Evolutionary conservation across 1,284 basidiomycete species (phyloP), one percentile per base, ranked within the genome.

Genomic region (Tilletia walkeri): DNA sequence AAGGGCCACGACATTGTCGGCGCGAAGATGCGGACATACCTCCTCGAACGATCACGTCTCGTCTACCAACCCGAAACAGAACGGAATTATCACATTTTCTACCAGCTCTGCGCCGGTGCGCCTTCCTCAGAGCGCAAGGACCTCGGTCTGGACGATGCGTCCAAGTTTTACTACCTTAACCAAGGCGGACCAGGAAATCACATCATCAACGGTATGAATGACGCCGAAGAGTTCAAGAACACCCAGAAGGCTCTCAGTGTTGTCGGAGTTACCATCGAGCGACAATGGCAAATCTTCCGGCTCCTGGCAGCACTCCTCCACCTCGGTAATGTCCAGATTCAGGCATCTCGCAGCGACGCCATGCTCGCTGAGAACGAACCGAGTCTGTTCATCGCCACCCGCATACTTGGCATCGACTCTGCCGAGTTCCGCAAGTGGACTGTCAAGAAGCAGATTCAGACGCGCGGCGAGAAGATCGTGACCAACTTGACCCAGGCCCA

Each of bases 391-490:
- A 86, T 94, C 66, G 91, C 95, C 16, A 94, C 94, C 2, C 89
- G 90, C 10, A 92, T 99, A 84, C 87, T 99, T 50, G 96, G 96
- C 18, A 89, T 99, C 67, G 91, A 92, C 70, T 86, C 92, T 18
- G 87, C 89, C n/a, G 95, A 99, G 67, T 99, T 99, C 88, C 97
- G 94, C 86, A 97, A 94, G 84, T 99, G 96, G 96, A 95, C 92
- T 1, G 86, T 97, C 85, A 99, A 99, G 88, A 97, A 95, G 85
- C 95, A 99, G 86, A 92, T 99, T 70, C 89, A 90, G 41, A 96
- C 95, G 3, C 89, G 96, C 54, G 91, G 90, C 36, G 96, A 99
- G 85, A 98, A 95, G 87, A 98, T 99, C 71, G 88, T 96, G 41
- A 93, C 93, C 1, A 86, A 89, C 68, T 86, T 99, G 71, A 94